Percentiles rank a stretch among this genome's conserved stretches.
Evolutionary conservation across 768 basidiomycete genomes (phyloP).

Genomic region (Macrocybe gigantea): DNA sequence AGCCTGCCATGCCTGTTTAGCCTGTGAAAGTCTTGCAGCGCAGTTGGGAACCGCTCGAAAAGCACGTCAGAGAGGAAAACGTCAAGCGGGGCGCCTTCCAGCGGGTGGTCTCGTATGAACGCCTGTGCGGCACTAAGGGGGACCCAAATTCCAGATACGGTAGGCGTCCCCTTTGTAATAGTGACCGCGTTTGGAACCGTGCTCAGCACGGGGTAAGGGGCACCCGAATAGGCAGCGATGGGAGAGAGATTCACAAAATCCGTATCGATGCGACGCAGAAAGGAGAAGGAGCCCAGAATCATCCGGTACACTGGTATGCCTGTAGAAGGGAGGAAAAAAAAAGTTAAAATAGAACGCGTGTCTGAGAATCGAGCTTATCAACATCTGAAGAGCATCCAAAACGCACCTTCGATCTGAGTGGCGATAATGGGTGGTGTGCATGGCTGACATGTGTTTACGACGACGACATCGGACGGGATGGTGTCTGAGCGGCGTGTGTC

Average conservation of each 20-base stretch:
- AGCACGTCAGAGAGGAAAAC: slow-evolving; percentile 60
- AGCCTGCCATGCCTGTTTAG: slow-evolving; percentile 39
- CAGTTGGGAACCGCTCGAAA: slow-evolving; percentile 56
- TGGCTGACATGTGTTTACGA: slow-evolving; percentile 61
- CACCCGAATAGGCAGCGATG: slow-evolving; percentile 40
- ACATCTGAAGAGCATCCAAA: not conserved
- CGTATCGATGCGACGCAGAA: slow-evolving; percentile 72
- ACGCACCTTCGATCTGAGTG: slow-evolving; percentile 61
- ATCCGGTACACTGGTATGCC: slow-evolving; percentile 76
- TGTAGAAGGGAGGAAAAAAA: slow-evolving; percentile 18
- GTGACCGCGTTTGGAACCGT: slow-evolving; percentile 41
- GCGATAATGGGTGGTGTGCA: slow-evolving; percentile 59
- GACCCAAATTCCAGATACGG: slow-evolving; percentile 63
- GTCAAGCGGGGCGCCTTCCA: slow-evolving; percentile 30
- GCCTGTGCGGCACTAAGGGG: slow-evolving; percentile 52
- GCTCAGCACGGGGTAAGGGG: slow-evolving; percentile 30
- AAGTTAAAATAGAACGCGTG: not conserved
- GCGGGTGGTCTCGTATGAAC: slow-evolving; percentile 43
- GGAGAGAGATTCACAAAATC: slow-evolving; percentile 72
- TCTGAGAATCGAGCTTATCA: too few relatives aligned
- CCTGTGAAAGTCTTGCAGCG: slow-evolving; percentile 52
- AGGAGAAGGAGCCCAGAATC: slow-evolving; percentile 43
- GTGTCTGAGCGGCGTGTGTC: slow-evolving; percentile 29
- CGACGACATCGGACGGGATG: slow-evolving; percentile 31
- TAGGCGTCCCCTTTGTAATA: slow-evolving; percentile 45